A percentile compares a stretch with the other conserved stretches of the same genome.
Conservation (phyloP, 805 yeast genomes). For the Starmerella khaoyaiensis region DNA sequence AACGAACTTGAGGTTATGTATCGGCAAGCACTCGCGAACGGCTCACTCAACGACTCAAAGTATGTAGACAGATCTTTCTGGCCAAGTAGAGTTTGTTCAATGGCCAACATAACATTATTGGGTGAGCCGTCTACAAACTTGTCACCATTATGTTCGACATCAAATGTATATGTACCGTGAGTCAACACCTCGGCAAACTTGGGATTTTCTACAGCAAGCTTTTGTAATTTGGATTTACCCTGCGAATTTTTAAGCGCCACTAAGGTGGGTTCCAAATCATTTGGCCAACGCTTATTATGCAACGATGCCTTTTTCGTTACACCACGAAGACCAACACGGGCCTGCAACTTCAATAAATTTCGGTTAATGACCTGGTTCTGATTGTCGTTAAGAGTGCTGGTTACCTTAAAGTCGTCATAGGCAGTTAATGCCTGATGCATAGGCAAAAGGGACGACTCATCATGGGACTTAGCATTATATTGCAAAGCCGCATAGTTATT, state of each 20-base stretch:
- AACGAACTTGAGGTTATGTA: too few relatives aligned
- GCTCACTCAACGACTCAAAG: neutral
- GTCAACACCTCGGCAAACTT: conserved; percentile 2
- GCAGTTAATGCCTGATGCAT: conserved; percentile 14
- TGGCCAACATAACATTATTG: neutral
- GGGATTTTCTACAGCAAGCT: conserved; percentile 1
- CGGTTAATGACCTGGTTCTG: conserved; percentile 28
- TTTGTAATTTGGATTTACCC: conserved; percentile 2
- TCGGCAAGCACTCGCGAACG: neutral
- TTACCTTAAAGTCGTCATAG: conserved; percentile 10
- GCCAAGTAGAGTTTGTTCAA: neutral
- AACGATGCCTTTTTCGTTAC: conserved; percentile 15
- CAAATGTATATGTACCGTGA: too few relatives aligned
- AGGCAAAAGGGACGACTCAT: conserved; percentile 6
- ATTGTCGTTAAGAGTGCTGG: conserved; percentile 20
- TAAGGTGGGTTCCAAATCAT: conserved; percentile 17
- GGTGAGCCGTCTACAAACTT: too few relatives aligned
- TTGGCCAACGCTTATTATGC: conserved; percentile 15
- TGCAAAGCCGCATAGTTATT: conserved; percentile 30
- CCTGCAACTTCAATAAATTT: conserved; percentile 33
- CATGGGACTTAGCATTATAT: conserved; percentile 3
- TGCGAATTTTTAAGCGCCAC: conserved; percentile 5
- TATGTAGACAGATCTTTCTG: neutral
- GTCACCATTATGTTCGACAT: too few relatives aligned
- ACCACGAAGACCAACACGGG: conserved; percentile 27